These are phyloP conservation scores for Candida nitratophila DNA, from an alignment of 805 yeast genomes.

Conservation along the genomic window DNA sequence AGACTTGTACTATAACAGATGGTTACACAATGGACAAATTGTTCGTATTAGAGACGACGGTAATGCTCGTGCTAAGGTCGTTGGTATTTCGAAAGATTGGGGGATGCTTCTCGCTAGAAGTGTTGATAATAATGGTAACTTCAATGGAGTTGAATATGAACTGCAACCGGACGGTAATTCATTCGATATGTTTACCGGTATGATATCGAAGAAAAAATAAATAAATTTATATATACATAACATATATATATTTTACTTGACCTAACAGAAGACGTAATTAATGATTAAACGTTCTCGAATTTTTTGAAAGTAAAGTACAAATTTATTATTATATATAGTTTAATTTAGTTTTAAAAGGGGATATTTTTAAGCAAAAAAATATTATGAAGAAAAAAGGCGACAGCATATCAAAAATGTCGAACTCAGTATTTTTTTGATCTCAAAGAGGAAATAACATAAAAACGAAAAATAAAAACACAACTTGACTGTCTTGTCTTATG, in stretches of 20 bases:
- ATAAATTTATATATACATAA: neutral
- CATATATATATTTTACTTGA: neutral
- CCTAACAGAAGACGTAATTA: neutral
- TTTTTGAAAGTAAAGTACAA: neutral
- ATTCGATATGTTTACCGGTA: constrained; percentile 88
- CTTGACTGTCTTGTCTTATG: too few species aligned
- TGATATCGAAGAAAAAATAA: constrained; percentile 55
- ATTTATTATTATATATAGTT: constrained; percentile 2
- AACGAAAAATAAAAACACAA: too few species aligned
- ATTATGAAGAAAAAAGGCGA: constrained; percentile 29
- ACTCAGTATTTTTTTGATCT: too few species aligned
- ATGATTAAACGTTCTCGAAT: neutral
- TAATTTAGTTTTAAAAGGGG: too few species aligned
- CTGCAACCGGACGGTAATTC: constrained; percentile 97
- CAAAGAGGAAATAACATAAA: too few species aligned
- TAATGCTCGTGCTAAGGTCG: constrained; percentile 49
- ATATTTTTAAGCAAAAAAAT: too few species aligned
- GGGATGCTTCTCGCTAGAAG: constrained; percentile 81
- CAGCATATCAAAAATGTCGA: neutral
- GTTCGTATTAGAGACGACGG: constrained; percentile 50
- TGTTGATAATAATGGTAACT: constrained; percentile 34
- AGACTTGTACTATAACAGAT: constrained; percentile 64
- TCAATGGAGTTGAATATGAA: constrained; percentile 52
- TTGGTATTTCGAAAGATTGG: constrained; percentile 78
- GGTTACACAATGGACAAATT: constrained; percentile 78